Conservation (phyloP, 208 protist species). For the Entamoeba moshkovskii region DNA sequence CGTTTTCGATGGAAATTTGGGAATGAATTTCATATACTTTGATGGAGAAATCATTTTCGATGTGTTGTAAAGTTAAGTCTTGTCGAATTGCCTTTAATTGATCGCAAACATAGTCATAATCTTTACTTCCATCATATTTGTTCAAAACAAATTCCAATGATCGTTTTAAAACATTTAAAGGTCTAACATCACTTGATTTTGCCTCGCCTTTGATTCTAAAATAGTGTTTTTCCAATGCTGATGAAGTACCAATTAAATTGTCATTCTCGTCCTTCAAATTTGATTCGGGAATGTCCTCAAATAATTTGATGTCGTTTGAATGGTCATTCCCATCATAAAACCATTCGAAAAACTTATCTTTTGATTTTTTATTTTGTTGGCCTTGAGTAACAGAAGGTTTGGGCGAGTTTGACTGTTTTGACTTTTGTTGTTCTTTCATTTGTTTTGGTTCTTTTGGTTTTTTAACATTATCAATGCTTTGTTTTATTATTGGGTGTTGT, state of each 20-base stretch:
- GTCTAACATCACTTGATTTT: neutral
- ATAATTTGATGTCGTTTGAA: neutral
- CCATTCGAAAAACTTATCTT: too few relatives aligned
- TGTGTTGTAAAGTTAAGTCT: slow-evolving; percentile 9
- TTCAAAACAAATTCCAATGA: neutral
- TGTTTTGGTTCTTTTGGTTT: too few relatives aligned
- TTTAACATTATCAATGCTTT: too few relatives aligned
- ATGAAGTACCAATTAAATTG: neutral
- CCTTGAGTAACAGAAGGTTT: too few relatives aligned
- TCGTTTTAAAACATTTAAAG: neutral
- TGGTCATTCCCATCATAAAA: too few relatives aligned
- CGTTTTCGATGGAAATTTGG: neutral
- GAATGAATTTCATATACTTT: slow-evolving; percentile 13
- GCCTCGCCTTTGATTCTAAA: neutral
- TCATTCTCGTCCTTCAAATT: neutral
- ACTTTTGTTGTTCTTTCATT: too few relatives aligned
- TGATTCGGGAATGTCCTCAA: neutral
- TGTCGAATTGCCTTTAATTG: slow-evolving; percentile 14
- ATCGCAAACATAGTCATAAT: slow-evolving; percentile 18
- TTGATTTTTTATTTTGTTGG: too few relatives aligned
- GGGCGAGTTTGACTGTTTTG: too few relatives aligned
- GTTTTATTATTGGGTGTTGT: too few relatives aligned
- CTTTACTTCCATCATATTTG: neutral
- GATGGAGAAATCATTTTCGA: slow-evolving; percentile 9
- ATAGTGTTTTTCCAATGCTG: neutral